phyloP scores from a whole-genome alignment of 257 asterid genomes.

The Solanum acaule region DNA sequence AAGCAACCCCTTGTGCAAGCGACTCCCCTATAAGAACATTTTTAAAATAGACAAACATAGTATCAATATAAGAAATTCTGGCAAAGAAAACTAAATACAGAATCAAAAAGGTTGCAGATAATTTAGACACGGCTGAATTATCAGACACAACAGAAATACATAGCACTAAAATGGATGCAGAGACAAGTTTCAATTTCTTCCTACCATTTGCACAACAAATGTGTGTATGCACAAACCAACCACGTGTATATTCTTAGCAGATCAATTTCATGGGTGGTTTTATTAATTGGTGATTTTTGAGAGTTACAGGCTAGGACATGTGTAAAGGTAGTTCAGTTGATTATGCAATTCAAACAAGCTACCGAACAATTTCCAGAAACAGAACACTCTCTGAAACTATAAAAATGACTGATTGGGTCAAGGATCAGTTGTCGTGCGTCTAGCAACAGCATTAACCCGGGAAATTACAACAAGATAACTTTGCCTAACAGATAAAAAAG shows the following conservation, averaged over 20 bases:
- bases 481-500: not conserved
- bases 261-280: not conserved
- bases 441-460: not conserved
- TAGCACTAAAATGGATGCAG: not conserved
- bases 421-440: not conserved
- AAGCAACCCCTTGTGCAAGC: conserved; percentile 80
- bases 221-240: not conserved
- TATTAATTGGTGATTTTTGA: not conserved
- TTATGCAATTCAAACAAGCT: not conserved
- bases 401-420: not conserved
- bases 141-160: not conserved
- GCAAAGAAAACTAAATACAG: not conserved
- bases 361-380: not conserved
- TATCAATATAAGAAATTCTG: not conserved
- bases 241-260: not conserved
- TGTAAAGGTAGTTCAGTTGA: not conserved
- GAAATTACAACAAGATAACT: not conserved
- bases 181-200: not conserved
- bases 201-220: not conserved
- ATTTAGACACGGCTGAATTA: not conserved
- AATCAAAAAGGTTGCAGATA: not conserved
- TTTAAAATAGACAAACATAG: not conserved
- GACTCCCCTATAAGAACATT: conserved; percentile 54
- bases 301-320: not conserved
- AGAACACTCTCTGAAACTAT: not conserved